phyloP scores from a whole-genome alignment of 306 rosid genomes.

The Dalbergia cochinchinensis region DNA sequence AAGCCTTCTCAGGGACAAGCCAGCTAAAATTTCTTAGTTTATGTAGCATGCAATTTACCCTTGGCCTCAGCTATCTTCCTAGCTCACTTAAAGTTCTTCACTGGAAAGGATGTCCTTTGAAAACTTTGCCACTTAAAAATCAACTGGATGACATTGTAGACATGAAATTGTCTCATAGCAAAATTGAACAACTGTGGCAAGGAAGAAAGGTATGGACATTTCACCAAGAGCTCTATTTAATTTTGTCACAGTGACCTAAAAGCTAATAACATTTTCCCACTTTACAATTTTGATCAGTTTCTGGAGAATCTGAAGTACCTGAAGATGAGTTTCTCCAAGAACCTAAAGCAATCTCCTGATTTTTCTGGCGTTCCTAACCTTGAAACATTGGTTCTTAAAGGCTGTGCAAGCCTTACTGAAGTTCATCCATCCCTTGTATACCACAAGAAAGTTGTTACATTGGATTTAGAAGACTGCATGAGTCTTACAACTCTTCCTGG shows the following conservation, averaged over 20 bases:
- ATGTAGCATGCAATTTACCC: slow-evolving; percentile 37
- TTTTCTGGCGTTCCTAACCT: slow-evolving; percentile 46
- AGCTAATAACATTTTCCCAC: slow-evolving; percentile 12
- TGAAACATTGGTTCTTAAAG: slow-evolving; percentile 48
- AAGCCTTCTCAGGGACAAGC: slow-evolving; percentile 47
- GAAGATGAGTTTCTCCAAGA: slow-evolving; percentile 40
- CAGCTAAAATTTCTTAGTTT: slow-evolving; percentile 41
- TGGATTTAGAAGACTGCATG: slow-evolving; percentile 51
- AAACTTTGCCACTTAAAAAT: slow-evolving; percentile 36
- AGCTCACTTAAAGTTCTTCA: slow-evolving; percentile 39
- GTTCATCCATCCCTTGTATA: slow-evolving; percentile 43
- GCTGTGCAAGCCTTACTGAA: slow-evolving; percentile 43
- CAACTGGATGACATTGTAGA: slow-evolving; percentile 43
- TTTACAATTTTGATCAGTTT: slow-evolving; percentile 4
- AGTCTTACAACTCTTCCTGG: slow-evolving; percentile 49
- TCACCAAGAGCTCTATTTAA: not conserved
- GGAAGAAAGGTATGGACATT: slow-evolving; percentile 39
- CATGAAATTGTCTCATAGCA: slow-evolving; percentile 44
- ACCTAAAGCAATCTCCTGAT: slow-evolving; percentile 31
- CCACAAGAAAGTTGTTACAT: slow-evolving; percentile 31
- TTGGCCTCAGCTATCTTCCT: slow-evolving; percentile 40
- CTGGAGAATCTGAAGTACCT: slow-evolving; percentile 32
- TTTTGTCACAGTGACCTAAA: not conserved
- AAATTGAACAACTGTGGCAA: slow-evolving; percentile 47
- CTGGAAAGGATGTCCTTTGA: slow-evolving; percentile 48